Evolutionary conservation across 1,284 basidiomycete species (phyloP).

Genomic region (Sanguinoderma infundibulare): DNA sequence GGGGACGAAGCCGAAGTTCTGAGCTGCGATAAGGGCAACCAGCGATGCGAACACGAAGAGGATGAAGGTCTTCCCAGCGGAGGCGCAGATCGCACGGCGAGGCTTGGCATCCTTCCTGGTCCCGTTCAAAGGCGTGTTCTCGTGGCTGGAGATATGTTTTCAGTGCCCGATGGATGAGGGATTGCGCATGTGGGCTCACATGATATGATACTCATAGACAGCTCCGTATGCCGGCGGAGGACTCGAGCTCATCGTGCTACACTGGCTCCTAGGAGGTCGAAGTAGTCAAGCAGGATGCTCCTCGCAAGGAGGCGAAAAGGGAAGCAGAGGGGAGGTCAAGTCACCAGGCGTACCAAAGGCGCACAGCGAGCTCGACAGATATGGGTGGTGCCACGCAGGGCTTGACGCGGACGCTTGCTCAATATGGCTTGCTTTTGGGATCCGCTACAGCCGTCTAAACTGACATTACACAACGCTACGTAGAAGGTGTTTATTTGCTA

Average conservation of each 20-base stretch:
- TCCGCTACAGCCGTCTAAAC: not conserved
- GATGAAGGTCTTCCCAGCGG: not conserved
- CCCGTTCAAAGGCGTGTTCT: not conserved
- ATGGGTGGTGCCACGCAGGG: not conserved
- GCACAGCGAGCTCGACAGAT: not conserved
- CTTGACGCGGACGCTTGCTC: not conserved
- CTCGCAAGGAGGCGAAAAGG: not conserved
- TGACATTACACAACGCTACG: no score
- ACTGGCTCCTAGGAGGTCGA: no score
- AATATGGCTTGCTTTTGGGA: not conserved
- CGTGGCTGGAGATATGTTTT: not conserved
- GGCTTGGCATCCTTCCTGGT: not conserved
- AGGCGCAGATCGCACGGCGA: not conserved
- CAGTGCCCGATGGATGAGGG: no score
- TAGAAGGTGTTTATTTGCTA: no score
- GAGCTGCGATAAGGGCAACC: slow-evolving; percentile 9
- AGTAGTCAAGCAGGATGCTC: not conserved
- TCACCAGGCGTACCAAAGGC: not conserved
- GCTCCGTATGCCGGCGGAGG: not conserved
- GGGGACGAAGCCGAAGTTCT: slow-evolving; percentile 5
- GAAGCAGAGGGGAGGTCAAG: not conserved
- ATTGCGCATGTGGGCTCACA: not conserved
- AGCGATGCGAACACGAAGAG: not conserved
- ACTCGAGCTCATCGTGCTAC: not conserved
- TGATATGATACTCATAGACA: not conserved